Percentiles rank a stretch among this genome's conserved stretches.
These are phyloP conservation scores for Ramularia endophylla DNA, from an alignment of 2,329 filamentous ascomycete genomes.

Conservation along the genomic window DNA sequence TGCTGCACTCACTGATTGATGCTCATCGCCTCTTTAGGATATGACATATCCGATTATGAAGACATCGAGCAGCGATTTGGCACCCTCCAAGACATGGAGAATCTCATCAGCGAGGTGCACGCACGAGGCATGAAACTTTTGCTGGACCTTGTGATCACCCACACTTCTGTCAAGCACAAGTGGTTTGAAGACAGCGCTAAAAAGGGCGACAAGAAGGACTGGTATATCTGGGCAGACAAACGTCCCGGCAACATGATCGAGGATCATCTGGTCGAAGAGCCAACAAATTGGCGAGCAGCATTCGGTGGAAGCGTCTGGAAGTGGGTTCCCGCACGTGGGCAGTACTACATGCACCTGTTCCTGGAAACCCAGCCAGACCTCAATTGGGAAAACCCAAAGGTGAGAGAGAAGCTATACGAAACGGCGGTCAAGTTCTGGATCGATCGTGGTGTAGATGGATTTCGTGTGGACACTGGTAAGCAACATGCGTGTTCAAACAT, in stretches of 20 bases:
- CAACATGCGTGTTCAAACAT: too few relatives aligned
- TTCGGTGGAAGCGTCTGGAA: slow-evolving; percentile 58
- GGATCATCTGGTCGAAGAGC: slow-evolving; percentile 45
- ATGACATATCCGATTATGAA: slow-evolving; percentile 64
- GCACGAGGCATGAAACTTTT: slow-evolving; percentile 63
- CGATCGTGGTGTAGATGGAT: slow-evolving; percentile 55
- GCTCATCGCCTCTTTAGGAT: too few relatives aligned
- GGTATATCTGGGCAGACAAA: slow-evolving; percentile 52
- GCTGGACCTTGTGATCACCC: slow-evolving; percentile 71
- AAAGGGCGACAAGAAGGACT: slow-evolving; percentile 47
- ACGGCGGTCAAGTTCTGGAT: slow-evolving; percentile 62
- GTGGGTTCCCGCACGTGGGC: slow-evolving; percentile 64
- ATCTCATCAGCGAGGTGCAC: slow-evolving; percentile 55
- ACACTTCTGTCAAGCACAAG: slow-evolving; percentile 59
- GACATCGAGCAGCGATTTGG: slow-evolving; percentile 61
- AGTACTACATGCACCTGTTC: slow-evolving; percentile 75
- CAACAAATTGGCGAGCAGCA: slow-evolving; percentile 68
- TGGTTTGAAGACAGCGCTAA: slow-evolving; percentile 55
- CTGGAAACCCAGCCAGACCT: slow-evolving; percentile 71
- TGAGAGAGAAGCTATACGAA: slow-evolving; percentile 64
- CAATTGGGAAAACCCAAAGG: slow-evolving; percentile 72
- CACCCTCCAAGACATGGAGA: slow-evolving; percentile 59
- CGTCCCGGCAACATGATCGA: slow-evolving; percentile 31
- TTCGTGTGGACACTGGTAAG: slow-evolving; percentile 28
- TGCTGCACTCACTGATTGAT: too few relatives aligned